Evolutionary conservation across 225 moss, liverwort and hornwort species (phyloP), one percentile per base, ranked within the genome.

Genomic region (Straminergon stramineum): DNA sequence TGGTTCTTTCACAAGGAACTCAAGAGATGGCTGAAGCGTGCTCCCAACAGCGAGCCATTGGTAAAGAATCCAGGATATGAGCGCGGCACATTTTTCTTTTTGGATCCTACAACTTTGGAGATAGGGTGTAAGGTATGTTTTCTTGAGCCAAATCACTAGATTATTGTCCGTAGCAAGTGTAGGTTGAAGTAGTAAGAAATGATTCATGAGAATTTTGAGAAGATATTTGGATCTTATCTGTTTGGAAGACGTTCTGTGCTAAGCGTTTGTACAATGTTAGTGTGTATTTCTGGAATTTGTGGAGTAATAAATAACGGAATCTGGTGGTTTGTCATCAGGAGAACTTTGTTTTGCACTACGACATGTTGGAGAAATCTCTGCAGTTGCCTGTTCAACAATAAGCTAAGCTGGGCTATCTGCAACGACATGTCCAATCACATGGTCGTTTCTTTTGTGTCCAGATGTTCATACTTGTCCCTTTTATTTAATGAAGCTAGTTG

Each of bases 1-100:
- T 99, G 99, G 99, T 95, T 96, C 84, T 97, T 92, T 87, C 99
- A 99, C 91, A 97, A 97, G 89, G 99, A 99, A 53, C 96, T 93
- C 78, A 95, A 96, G 88, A 93, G 91, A 91, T 99, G 99, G 99
- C 92, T 96, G 89, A 96, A 94, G 87, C 97, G 95, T 81, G 94
- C 93, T 92, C 97, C 99, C 60, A 99, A 96, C 53, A 94, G 94
- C 37, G 96, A 96, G 91, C 96, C 96, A 69, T 91, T 95, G 89
- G 96, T 96, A 35, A 96, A 94, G 92, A 95, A 93, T 78, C 89
- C 91, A 89, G 90, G 94, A 75, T 99, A 94, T 55, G 99, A 96
- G 94, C 96, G 97, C 64, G 99, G 97, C 84, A 93, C 96, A 85
- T 97, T 96, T 90, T 95, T 90, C 94, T 95, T 95, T 94, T 92